Percentiles rank a stretch among this genome's conserved stretches.
These are phyloP conservation scores for Pelargonium nanum DNA, from an alignment of 345 rosid species.

Conservation along the genomic window DNA sequence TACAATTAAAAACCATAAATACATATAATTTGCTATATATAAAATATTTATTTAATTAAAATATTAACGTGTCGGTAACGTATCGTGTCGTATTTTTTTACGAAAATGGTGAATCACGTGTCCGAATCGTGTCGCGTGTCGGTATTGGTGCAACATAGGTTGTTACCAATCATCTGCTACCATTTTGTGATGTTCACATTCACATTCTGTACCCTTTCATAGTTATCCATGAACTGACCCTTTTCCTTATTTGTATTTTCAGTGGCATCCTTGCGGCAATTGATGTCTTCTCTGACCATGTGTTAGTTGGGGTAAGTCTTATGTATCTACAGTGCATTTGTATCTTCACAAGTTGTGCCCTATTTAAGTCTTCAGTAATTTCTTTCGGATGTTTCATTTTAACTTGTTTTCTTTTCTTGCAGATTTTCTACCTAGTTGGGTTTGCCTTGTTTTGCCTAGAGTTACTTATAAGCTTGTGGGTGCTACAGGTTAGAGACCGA, in stretches of 20 bases:
- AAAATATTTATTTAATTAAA: no score
- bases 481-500: background rate
- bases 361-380: background rate
- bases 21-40: no score
- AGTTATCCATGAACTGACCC: background rate
- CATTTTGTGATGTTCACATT: no score
- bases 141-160: no score
- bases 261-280: constrained; percentile 94
- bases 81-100: no score
- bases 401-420: background rate
- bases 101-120: no score
- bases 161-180: no score
- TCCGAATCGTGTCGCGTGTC: no score
- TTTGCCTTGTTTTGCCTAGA: background rate
- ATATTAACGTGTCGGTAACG: no score
- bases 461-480: background rate
- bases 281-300: constrained; percentile 63
- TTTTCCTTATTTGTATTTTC: constrained; percentile 14
- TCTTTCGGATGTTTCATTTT: background rate
- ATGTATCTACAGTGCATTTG: background rate
- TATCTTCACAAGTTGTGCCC: background rate
- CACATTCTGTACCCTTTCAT: no score
- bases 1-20: no score
- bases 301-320: constrained; percentile 73
- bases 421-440: background rate